Percentiles rank a stretch among this genome's conserved stretches.
Conservation (phyloP, 2,329 filamentous ascomycete genomes). For the Cordyceps sp. region DNA sequence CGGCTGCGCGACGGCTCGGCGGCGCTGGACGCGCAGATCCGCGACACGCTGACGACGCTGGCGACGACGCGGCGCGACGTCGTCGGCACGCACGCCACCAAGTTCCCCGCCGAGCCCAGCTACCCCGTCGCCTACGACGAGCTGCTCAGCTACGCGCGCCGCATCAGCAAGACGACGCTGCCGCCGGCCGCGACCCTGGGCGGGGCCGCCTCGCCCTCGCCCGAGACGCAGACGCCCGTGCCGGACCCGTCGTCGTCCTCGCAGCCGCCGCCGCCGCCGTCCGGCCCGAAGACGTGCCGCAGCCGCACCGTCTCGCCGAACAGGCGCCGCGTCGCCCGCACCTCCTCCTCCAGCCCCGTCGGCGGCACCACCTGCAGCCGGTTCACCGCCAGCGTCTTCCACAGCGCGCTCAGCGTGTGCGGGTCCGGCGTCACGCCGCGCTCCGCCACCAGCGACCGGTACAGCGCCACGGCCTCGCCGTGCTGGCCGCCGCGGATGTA, state of each 20-base stretch:
- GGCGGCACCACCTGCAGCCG: slow-evolving; percentile 20
- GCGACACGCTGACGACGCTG: slow-evolving; percentile 51
- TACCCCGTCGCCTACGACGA: slow-evolving; percentile 52
- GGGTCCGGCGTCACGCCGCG: slow-evolving; percentile 41
- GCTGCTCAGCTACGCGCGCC: slow-evolving; percentile 60
- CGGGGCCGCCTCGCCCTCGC: slow-evolving; percentile 6
- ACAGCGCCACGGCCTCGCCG: slow-evolving; percentile 36
- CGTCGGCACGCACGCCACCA: slow-evolving; percentile 41
- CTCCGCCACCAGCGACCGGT: slow-evolving; percentile 32
- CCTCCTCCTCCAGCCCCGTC: slow-evolving; percentile 13
- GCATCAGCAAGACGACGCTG: slow-evolving; percentile 65
- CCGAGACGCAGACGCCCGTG: slow-evolving; percentile 14
- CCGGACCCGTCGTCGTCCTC: slow-evolving; percentile 11
- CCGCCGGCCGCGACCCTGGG: slow-evolving; percentile 42
- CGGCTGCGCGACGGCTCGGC: slow-evolving; percentile 49
- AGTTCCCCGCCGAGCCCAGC: slow-evolving; percentile 31
- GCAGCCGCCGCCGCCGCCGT: slow-evolving; percentile 7
- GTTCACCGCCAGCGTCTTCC: slow-evolving; percentile 40
- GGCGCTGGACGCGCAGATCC: slow-evolving; percentile 55
- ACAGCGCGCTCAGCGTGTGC: slow-evolving; percentile 53
- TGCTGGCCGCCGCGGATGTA: slow-evolving; percentile 43
- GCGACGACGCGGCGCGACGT: slow-evolving; percentile 60
- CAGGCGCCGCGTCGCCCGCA: slow-evolving; percentile 19
- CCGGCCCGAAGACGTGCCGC: slow-evolving; percentile 24
- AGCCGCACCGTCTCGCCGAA: slow-evolving; percentile 34